Percentiles rank a stretch among this genome's conserved stretches.
These are phyloP conservation scores for Yamadazyma taylorii DNA, from an alignment of 1,139 yeast species.

Conservation along the genomic window DNA sequence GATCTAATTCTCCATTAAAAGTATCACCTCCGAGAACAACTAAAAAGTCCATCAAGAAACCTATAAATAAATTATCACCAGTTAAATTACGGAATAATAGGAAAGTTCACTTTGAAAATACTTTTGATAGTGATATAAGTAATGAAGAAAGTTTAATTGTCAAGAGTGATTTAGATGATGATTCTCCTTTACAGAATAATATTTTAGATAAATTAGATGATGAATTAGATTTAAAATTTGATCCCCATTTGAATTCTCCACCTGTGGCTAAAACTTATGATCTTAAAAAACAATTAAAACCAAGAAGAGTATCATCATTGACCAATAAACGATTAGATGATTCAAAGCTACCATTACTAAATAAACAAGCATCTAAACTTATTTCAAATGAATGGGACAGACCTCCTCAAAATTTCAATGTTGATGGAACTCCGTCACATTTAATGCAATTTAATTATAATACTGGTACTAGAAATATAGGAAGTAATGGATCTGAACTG, in stretches of 20 bases:
- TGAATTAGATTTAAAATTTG: constrained; percentile 31
- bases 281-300: constrained; percentile 7
- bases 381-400: constrained; percentile 7
- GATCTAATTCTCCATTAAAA: constrained; percentile 26
- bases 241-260: constrained; percentile 34
- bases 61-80: constrained; percentile 10
- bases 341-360: constrained; percentile 30
- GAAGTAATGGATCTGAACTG: constrained; percentile 28
- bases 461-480: constrained; percentile 21
- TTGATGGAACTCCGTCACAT: constrained; percentile 17
- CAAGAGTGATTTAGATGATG: constrained; percentile 28
- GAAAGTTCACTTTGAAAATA: constrained; percentile 29
- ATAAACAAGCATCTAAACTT: constrained; percentile 30
- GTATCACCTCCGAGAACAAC: constrained; percentile 25
- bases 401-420: constrained; percentile 4
- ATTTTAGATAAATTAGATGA: constrained; percentile 21
- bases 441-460: constrained; percentile 17
- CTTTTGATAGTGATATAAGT: constrained; percentile 29
- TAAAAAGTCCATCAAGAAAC: constrained; percentile 22
- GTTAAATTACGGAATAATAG: constrained; percentile 18
- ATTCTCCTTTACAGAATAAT: constrained; percentile 27
- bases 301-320: constrained; percentile 16
- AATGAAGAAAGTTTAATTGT: constrained; percentile 20
- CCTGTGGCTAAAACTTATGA: constrained; percentile 17
- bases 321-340: constrained; percentile 20